Conservation (phyloP, 1,284 basidiomycete genomes). For the Chiua sp. region DNA sequence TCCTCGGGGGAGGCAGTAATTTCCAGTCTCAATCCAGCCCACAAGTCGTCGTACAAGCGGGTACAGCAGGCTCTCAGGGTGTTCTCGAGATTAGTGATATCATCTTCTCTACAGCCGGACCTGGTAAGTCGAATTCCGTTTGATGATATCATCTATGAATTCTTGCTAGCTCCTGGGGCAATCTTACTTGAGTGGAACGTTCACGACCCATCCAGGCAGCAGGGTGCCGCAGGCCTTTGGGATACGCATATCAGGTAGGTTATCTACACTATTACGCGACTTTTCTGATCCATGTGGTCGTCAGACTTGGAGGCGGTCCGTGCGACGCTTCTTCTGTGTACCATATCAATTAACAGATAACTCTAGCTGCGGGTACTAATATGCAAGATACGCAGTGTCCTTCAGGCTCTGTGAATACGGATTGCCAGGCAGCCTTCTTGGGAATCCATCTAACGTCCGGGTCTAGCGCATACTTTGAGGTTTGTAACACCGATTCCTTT, state of each 20-base stretch:
- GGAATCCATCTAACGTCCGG: conserved; percentile 55
- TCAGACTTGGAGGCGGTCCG: conserved; percentile 40
- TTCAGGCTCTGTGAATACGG: conserved; percentile 32
- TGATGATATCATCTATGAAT: not conserved
- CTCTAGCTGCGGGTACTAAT: conserved; percentile 47
- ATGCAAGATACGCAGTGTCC: conserved; percentile 46
- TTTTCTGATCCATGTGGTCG: conserved; percentile 2
- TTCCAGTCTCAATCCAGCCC: conserved; percentile 53
- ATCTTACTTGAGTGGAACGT: conserved; percentile 66
- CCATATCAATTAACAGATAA: not conserved
- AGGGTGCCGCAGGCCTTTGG: conserved; percentile 63
- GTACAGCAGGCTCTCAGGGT: conserved; percentile 44
- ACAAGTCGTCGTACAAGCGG: conserved; percentile 48
- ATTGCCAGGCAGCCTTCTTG: conserved; percentile 57
- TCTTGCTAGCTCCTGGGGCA: conserved; percentile 51
- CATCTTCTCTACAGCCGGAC: conserved; percentile 50
- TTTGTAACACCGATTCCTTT: conserved; percentile 11
- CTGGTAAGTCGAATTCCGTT: conserved; percentile 34
- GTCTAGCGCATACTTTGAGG: conserved; percentile 56
- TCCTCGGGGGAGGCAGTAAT: conserved; percentile 52
- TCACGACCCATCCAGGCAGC: conserved; percentile 49
- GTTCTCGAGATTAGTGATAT: conserved; percentile 54
- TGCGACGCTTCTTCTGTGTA: not conserved
- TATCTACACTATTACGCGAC: not conserved
- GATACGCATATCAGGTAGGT: conserved; percentile 49